These are phyloP conservation scores for Cyclocybe aegerita DNA, from an alignment of 768 basidiomycete genomes.

Conservation along the genomic window DNA sequence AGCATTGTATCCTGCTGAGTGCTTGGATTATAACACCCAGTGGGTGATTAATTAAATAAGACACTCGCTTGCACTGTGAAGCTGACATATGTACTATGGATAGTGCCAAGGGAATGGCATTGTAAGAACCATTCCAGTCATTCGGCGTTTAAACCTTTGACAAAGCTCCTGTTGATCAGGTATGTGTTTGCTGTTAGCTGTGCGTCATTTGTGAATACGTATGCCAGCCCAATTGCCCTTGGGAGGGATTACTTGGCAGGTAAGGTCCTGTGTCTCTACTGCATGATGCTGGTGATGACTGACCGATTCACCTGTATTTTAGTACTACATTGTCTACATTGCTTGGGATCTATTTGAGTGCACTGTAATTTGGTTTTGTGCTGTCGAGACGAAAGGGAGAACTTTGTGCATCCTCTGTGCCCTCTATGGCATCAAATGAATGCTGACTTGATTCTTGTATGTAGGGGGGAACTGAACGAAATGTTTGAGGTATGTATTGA, in stretches of 20 bases:
- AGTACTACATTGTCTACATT: conserved; percentile 40
- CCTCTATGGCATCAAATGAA: neutral
- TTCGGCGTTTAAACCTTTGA: no score
- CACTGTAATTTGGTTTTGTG: conserved; percentile 35
- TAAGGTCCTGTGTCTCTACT: conserved; percentile 10
- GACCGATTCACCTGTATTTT: neutral
- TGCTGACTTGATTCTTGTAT: neutral
- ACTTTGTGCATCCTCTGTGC: conserved; percentile 27
- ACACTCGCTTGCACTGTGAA: neutral
- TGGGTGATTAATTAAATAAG: conserved; percentile 9
- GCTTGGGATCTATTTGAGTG: conserved; percentile 41
- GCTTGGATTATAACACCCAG: conserved; percentile 53
- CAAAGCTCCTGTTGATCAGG: conserved; percentile 19
- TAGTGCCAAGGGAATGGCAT: conserved; percentile 61
- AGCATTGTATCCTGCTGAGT: conserved; percentile 56
- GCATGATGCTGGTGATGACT: neutral
- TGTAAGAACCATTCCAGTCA: conserved; percentile 28
- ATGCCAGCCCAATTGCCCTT: conserved; percentile 39
- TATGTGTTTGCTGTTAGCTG: conserved; percentile 43
- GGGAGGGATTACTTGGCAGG: conserved; percentile 33
- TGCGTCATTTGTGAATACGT: conserved; percentile 50
- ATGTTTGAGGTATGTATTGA: conserved; percentile 32
- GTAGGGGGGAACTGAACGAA: conserved; percentile 41
- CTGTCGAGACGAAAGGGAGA: conserved; percentile 41
- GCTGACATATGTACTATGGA: neutral